Conservation (phyloP, 2,329 filamentous ascomycete species). For the Fusarium torreyae region DNA sequence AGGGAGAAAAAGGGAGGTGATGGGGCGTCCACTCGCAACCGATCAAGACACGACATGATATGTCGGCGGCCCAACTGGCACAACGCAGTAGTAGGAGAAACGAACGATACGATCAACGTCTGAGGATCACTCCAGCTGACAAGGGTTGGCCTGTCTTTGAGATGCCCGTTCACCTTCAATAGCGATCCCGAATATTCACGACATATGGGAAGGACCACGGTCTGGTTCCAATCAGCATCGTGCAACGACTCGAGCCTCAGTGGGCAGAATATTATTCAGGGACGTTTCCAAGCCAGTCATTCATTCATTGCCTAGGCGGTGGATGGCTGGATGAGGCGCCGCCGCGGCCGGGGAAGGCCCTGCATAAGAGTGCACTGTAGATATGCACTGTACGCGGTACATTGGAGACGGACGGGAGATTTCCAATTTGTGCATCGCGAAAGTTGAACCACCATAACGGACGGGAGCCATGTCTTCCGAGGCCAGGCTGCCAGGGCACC, state of each 20-base stretch:
- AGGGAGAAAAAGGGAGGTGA: slow-evolving; percentile 29
- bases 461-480: slow-evolving; percentile 33
- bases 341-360: slow-evolving; percentile 30
- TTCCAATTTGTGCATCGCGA: slow-evolving; percentile 24
- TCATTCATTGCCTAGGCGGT: slow-evolving; percentile 12
- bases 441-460: slow-evolving; percentile 21
- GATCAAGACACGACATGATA: slow-evolving; percentile 39
- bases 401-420: slow-evolving; percentile 23
- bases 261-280: slow-evolving; percentile 25
- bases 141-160: slow-evolving; percentile 43
- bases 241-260: slow-evolving; percentile 18
- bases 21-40: slow-evolving; percentile 48
- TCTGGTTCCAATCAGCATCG: slow-evolving; percentile 43
- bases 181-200: slow-evolving; percentile 34
- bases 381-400: slow-evolving; percentile 35
- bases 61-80: slow-evolving; percentile 40
- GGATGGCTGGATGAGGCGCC: slow-evolving; percentile 34
- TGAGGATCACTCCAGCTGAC: slow-evolving; percentile 44
- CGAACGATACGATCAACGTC: slow-evolving; percentile 46
- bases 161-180: slow-evolving; percentile 28
- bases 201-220: slow-evolving; percentile 48
- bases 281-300: slow-evolving; percentile 40
- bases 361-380: slow-evolving; percentile 35
- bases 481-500: slow-evolving; percentile 24
- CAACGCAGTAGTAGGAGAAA: slow-evolving; percentile 27